Conservation (phyloP, 257 asterid species). For the Solanum appendiculatum region DNA sequence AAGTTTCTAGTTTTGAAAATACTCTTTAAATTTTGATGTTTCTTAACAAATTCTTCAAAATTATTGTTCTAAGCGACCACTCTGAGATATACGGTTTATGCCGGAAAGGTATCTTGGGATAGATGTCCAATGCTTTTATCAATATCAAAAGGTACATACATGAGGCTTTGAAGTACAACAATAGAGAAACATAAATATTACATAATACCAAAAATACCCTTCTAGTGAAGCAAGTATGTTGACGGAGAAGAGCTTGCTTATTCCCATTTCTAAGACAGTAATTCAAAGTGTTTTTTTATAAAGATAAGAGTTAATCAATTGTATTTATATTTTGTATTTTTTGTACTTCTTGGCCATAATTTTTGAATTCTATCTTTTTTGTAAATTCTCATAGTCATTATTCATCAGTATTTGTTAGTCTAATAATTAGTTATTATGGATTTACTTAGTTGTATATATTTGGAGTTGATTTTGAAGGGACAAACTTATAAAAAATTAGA, state of each 20-base stretch:
- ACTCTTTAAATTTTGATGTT: too few relatives aligned
- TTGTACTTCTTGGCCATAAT: not conserved
- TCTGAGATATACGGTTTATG: too few relatives aligned
- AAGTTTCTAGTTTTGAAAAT: too few relatives aligned
- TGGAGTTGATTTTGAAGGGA: not conserved
- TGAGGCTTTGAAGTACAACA: too few relatives aligned
- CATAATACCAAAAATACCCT: too few relatives aligned
- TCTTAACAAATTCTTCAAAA: too few relatives aligned
- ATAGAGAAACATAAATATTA: too few relatives aligned
- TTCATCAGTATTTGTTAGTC: not conserved
- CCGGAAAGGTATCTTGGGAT: too few relatives aligned
- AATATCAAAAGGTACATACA: too few relatives aligned
- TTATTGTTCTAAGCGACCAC: too few relatives aligned
- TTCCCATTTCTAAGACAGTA: not conserved
- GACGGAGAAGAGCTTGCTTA: not conserved
- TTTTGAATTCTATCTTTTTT: not conserved
- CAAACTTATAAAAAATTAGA: not conserved
- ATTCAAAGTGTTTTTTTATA: not conserved
- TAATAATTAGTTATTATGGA: not conserved
- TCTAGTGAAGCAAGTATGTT: too few relatives aligned
- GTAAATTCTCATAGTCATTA: not conserved
- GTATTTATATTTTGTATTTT: not conserved
- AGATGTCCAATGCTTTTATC: not conserved
- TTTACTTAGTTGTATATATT: not conserved
- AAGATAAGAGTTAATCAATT: too few relatives aligned